Percentiles rank a stretch among this genome's conserved stretches.
Conservation (phyloP, 2,329 filamentous ascomycete species). For the Acrodontium crateriforme region DNA sequence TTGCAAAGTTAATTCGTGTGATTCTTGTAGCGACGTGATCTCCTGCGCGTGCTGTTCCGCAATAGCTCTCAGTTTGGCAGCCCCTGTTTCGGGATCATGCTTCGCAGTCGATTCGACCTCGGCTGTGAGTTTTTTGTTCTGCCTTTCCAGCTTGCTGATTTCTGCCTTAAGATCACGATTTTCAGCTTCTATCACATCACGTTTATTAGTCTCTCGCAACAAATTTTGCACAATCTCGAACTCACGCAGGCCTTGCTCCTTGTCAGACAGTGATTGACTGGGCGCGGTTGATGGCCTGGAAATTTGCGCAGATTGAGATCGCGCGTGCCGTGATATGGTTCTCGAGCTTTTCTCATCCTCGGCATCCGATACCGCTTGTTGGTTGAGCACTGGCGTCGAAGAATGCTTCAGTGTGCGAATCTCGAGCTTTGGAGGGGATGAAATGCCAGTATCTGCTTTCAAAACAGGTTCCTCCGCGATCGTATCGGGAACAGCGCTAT, state of each 20-base stretch:
- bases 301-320: slow-evolving; percentile 13
- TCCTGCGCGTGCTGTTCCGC: slow-evolving; percentile 3
- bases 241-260: slow-evolving; percentile 13
- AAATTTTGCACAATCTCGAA: slow-evolving; percentile 17
- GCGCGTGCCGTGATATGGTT: slow-evolving; percentile 7
- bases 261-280: slow-evolving; percentile 6
- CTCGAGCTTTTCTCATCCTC: slow-evolving; percentile 11
- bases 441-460: not conserved
- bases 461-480: slow-evolving; percentile 12
- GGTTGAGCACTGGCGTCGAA: slow-evolving; percentile 8
- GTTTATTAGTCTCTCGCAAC: slow-evolving; percentile 13
- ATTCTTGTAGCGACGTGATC: slow-evolving; percentile 7
- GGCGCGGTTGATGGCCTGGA: slow-evolving; percentile 10
- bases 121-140: slow-evolving; percentile 9
- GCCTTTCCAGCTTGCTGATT: slow-evolving; percentile 8
- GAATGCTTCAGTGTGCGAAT: slow-evolving; percentile 10
- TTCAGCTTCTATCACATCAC: slow-evolving; percentile 12
- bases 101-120: slow-evolving; percentile 5
- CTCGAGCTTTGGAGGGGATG: slow-evolving; percentile 13
- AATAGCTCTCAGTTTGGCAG: slow-evolving; percentile 5
- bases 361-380: slow-evolving; percentile 13
- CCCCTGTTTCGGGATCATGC: slow-evolving; percentile 2
- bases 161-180: slow-evolving; percentile 14
- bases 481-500: slow-evolving; percentile 11
- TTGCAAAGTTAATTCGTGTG: slow-evolving; percentile 8